These are phyloP conservation scores for Macadamia integrifolia DNA, from an alignment of 164 flowering plant species.

Conservation along the genomic window DNA sequence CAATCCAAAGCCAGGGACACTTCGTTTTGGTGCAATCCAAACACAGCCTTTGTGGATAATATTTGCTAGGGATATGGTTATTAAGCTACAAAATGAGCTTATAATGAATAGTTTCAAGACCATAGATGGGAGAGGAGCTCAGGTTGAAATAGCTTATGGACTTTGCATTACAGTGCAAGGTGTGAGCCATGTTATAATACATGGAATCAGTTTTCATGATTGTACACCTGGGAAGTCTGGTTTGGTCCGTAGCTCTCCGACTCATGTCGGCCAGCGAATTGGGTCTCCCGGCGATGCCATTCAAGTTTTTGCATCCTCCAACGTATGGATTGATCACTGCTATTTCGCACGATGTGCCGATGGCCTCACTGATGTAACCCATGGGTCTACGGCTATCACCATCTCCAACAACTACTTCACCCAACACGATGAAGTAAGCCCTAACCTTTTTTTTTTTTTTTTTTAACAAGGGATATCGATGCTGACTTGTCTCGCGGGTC, in stretches of 20 bases:
- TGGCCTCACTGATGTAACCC: slow-evolving; percentile 27
- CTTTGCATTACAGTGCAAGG: slow-evolving; percentile 28
- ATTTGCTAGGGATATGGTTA: slow-evolving; percentile 24
- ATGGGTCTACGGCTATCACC: slow-evolving; percentile 26
- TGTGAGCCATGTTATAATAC: slow-evolving; percentile 30
- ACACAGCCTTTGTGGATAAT: slow-evolving; percentile 27
- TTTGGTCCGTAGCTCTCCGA: slow-evolving; percentile 16
- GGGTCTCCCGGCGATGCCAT: slow-evolving; percentile 27
- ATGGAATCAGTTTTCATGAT: slow-evolving; percentile 25
- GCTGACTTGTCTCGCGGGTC: too few species aligned
- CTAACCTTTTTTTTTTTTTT: too few species aligned
- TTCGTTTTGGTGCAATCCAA: slow-evolving; percentile 28
- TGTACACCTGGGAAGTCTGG: slow-evolving; percentile 22
- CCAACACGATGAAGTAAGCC: slow-evolving; percentile 23
- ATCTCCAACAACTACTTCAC: slow-evolving; percentile 27
- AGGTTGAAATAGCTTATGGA: slow-evolving; percentile 30
- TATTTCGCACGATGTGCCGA: slow-evolving; percentile 17
- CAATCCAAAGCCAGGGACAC: slow-evolving; percentile 30
- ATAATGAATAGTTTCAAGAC: slow-evolving; percentile 29
- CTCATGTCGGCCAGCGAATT: slow-evolving; percentile 15
- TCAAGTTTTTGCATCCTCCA: slow-evolving; percentile 13
- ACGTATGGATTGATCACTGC: slow-evolving; percentile 32
- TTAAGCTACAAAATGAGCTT: slow-evolving; percentile 24
- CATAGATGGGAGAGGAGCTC: slow-evolving; percentile 32
- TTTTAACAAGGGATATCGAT: too few species aligned